phyloP scores from a whole-genome alignment of 768 basidiomycete genomes.

The Lentinula aciculospora region DNA sequence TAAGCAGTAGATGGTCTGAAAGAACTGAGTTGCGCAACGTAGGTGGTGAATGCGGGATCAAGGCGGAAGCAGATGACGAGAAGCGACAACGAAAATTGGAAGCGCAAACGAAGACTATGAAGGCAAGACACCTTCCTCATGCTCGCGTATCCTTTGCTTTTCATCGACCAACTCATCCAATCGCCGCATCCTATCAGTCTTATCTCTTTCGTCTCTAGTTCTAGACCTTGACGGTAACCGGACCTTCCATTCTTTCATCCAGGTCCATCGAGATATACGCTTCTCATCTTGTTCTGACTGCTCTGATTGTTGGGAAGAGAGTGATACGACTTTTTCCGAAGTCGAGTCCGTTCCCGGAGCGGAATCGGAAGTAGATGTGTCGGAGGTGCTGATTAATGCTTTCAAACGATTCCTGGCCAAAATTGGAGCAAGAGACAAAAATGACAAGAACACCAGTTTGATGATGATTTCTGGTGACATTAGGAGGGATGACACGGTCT shows the following conservation, averaged over 20 bases:
- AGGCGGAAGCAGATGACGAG: neutral
- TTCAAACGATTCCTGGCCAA: slow-evolving; percentile 45
- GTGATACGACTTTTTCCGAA: neutral
- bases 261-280: slow-evolving; percentile 6
- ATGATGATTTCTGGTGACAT: slow-evolving; percentile 76
- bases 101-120: slow-evolving; percentile 1
- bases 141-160: neutral
- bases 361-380: neutral
- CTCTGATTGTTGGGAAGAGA: neutral
- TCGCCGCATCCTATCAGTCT: slow-evolving; percentile 1
- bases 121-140: slow-evolving; percentile 1
- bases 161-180: slow-evolving; percentile 5
- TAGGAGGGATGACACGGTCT: slow-evolving; percentile 82
- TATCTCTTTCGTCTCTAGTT: slow-evolving; percentile 2
- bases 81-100: neutral
- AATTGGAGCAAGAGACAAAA: slow-evolving; percentile 84
- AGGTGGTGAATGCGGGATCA: neutral
- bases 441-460: slow-evolving; percentile 79
- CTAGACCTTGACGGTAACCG: slow-evolving; percentile 5
- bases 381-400: slow-evolving; percentile 1
- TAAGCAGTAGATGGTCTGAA: neutral
- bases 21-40: neutral
- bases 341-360: neutral
- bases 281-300: slow-evolving; percentile 1
- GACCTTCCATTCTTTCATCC: slow-evolving; percentile 6